Conservation (phyloP, 352 stramenopile genomes). For the Globisporangium nodosum region DNA sequence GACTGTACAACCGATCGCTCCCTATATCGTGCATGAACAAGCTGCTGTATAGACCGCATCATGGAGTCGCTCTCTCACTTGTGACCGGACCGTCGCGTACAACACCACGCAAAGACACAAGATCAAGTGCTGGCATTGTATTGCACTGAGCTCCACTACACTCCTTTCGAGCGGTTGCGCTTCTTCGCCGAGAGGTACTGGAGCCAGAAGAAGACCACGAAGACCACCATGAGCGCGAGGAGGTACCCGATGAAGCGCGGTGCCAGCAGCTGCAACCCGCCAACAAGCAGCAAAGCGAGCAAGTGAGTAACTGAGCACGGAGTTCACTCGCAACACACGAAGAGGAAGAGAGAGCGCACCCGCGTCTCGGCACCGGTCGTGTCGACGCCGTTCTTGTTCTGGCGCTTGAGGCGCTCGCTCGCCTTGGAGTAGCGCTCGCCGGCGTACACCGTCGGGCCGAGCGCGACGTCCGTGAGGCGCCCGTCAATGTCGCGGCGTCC, state of each 20-base stretch:
- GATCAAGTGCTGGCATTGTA: not conserved
- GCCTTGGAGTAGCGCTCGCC: constrained; percentile 82
- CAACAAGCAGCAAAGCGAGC: not conserved
- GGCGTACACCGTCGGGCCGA: constrained; percentile 77
- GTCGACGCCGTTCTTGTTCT: constrained; percentile 42
- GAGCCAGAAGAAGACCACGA: constrained; percentile 48
- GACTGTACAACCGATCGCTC: not conserved
- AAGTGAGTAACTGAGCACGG: not conserved
- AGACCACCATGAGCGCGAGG: constrained; percentile 45
- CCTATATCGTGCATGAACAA: not conserved
- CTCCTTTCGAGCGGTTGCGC: constrained; percentile 13
- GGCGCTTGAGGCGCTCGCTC: constrained; percentile 76
- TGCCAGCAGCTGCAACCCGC: constrained; percentile 39
- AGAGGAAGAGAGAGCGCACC: constrained; percentile 17
- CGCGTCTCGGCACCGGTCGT: constrained; percentile 27
- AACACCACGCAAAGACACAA: not conserved
- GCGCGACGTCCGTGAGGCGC: constrained; percentile 37
- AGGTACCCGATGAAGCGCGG: constrained; percentile 56
- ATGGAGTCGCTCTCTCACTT: not conserved
- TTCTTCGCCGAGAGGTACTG: constrained; percentile 39
- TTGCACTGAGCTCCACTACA: not conserved
- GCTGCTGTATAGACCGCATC: not conserved
- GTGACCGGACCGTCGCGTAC: too few species aligned
- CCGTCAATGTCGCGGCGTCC: constrained; percentile 25
- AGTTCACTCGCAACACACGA: not conserved